phyloP scores from a whole-genome alignment of 352 stramenopile species.

The Phytophthora fragariaefolia region DNA sequence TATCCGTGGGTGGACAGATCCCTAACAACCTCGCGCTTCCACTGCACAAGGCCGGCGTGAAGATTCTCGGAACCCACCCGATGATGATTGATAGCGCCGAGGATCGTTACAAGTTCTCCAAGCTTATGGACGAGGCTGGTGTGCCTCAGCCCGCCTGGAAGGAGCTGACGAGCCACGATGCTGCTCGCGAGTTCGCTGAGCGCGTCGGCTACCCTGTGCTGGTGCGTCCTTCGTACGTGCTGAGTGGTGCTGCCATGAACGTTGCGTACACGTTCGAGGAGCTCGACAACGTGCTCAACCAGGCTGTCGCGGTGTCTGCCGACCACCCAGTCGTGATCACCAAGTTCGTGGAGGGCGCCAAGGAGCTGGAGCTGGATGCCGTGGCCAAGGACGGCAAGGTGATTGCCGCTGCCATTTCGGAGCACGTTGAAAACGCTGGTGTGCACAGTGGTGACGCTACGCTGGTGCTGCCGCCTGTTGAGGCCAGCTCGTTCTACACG shows the following conservation, averaged over 20 bases:
- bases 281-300: constrained; percentile 85
- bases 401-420: constrained; percentile 98
- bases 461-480: constrained; percentile 97
- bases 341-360: constrained; percentile 98
- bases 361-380: constrained; percentile 99
- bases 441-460: constrained; percentile 99
- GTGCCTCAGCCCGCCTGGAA: constrained; percentile 82
- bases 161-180: constrained; percentile 91
- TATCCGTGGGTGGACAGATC: constrained; percentile 97
- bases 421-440: constrained; percentile 99
- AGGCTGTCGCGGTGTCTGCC: constrained; percentile 94
- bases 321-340: constrained; percentile 98
- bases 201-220: constrained; percentile 96
- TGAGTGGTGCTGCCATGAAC: constrained; percentile 98
- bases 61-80: constrained; percentile 84
- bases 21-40: constrained; percentile 96
- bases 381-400: constrained; percentile 97
- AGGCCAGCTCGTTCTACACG: constrained; percentile 97
- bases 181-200: constrained; percentile 93
- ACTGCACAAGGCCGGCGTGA: constrained; percentile 86
- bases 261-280: constrained; percentile 95
- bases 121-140: constrained; percentile 95
- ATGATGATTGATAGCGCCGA: constrained; percentile 97
- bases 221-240: constrained; percentile 97
- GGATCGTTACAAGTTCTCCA: constrained; percentile 95